Percentiles rank a stretch among this genome's conserved stretches.
Conservation (phyloP, 208 protist genomes). For the Wallacemonas sp. region DNA sequence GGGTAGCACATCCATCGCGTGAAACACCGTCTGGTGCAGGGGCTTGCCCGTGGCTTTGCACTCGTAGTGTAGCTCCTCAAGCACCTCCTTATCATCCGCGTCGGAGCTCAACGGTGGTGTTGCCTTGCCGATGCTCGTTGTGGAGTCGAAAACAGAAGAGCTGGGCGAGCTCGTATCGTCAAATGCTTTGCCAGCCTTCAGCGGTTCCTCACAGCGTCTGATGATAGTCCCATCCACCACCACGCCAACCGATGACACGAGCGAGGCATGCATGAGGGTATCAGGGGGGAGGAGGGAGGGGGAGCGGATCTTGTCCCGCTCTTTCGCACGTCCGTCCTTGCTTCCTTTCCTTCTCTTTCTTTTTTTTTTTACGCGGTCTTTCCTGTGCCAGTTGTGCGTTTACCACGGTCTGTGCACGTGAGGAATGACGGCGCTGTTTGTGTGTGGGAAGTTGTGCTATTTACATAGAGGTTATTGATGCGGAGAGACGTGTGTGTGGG, state of each 20-base stretch:
- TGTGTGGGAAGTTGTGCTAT: too few relatives aligned
- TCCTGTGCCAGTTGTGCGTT: too few relatives aligned
- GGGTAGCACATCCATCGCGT: conserved; percentile 58
- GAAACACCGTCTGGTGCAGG: conserved; percentile 41
- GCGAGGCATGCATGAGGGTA: conserved; percentile 41
- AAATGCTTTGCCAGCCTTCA: neutral
- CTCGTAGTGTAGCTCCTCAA: conserved; percentile 31
- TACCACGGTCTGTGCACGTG: too few relatives aligned
- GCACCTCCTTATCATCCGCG: conserved; percentile 1
- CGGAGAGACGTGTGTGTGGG: too few relatives aligned
- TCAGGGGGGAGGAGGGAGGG: too few relatives aligned
- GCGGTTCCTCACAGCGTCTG: conserved; percentile 19
- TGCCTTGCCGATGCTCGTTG: neutral
- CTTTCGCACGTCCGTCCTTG: too few relatives aligned
- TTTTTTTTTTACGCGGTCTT: too few relatives aligned
- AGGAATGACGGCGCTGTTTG: too few relatives aligned
- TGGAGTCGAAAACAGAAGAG: neutral
- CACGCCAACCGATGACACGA: conserved; percentile 37
- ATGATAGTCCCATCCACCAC: conserved; percentile 38
- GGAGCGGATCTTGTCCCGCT: too few relatives aligned
- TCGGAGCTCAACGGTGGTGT: neutral
- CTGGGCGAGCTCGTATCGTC: neutral
- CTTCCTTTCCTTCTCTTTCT: too few relatives aligned
- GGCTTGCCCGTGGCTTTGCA: conserved; percentile 32
- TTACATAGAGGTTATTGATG: too few relatives aligned